Percentiles rank a stretch among this genome's conserved stretches.
Conservation (phyloP, 2,329 filamentous ascomycete genomes). For the Claviceps arundinis region DNA sequence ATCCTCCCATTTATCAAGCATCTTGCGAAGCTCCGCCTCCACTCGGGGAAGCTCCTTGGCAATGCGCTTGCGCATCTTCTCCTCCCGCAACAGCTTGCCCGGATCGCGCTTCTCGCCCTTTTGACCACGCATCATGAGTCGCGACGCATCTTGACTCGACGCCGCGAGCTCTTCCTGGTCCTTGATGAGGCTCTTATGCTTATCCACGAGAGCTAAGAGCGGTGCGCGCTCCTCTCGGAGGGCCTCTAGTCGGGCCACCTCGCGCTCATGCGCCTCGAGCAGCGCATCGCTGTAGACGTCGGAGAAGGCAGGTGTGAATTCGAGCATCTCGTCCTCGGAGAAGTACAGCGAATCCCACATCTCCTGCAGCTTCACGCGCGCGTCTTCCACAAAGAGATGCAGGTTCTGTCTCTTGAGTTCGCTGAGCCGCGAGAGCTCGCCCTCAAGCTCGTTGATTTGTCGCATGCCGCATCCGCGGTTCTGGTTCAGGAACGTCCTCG, state of each 20-base stretch:
- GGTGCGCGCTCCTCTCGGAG: conserved; percentile 80
- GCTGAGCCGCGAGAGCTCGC: conserved; percentile 73
- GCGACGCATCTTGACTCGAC: conserved; percentile 88
- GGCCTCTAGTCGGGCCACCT: conserved; percentile 69
- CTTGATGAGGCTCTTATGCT: conserved; percentile 65
- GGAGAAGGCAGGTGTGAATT: conserved; percentile 92
- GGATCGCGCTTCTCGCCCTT: conserved; percentile 93
- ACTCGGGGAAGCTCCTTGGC: conserved; percentile 92
- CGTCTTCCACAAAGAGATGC: conserved; percentile 91
- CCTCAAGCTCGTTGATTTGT: conserved; percentile 91
- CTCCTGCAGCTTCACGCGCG: conserved; percentile 78
- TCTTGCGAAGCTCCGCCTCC: conserved; percentile 65
- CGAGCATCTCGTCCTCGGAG: conserved; percentile 96
- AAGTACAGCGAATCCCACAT: conserved; percentile 92
- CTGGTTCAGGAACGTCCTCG: conserved; percentile 69
- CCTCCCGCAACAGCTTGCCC: conserved; percentile 82
- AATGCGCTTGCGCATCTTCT: conserved; percentile 97
- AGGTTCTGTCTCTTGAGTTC: conserved; percentile 92
- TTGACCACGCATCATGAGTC: conserved; percentile 78
- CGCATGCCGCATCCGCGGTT: conserved; percentile 86
- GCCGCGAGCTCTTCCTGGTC: conserved; percentile 80
- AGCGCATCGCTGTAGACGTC: conserved; percentile 95
- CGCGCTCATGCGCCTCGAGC: conserved; percentile 85
- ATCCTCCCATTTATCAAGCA: conserved; percentile 80
- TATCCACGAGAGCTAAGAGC: conserved; percentile 69